Conservation (phyloP, 305 asterid species). For the Fraxinus latifolia region DNA sequence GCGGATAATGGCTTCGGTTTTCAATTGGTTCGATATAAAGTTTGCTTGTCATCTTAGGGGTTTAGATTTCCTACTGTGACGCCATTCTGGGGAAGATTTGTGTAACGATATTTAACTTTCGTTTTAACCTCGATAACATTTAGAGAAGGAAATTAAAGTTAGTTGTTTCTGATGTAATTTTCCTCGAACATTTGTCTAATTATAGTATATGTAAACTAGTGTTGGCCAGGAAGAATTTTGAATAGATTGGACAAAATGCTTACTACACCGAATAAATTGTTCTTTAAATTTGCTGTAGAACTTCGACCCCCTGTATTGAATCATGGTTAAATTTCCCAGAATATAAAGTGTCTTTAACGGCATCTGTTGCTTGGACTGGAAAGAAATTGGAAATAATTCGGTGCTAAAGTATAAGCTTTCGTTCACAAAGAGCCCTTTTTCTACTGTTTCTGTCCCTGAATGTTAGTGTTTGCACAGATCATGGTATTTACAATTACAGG, state of each 20-base stretch:
- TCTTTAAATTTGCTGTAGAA: background rate
- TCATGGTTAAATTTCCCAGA: background rate
- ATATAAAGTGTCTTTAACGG: background rate
- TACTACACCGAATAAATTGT: background rate
- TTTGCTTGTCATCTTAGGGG: background rate
- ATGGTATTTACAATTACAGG: background rate
- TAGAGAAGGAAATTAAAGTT: background rate
- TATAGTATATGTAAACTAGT: background rate
- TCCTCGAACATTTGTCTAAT: background rate
- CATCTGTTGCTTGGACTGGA: background rate
- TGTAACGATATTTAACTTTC: background rate
- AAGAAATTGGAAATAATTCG: background rate
- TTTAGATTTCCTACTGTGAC: background rate
- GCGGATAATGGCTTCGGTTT: background rate
- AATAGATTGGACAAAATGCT: background rate
- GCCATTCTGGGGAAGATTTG: background rate
- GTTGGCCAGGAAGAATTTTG: background rate
- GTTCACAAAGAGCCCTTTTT: background rate
- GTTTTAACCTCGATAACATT: background rate
- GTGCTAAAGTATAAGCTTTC: background rate
- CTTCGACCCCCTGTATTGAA: background rate
- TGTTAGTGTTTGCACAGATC: background rate
- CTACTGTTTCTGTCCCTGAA: background rate
- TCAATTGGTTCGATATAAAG: background rate
- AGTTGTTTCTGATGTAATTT: background rate